phyloP scores from a whole-genome alignment of 2,329 filamentous ascomycete genomes.

The Curvularia verruculosa region DNA sequence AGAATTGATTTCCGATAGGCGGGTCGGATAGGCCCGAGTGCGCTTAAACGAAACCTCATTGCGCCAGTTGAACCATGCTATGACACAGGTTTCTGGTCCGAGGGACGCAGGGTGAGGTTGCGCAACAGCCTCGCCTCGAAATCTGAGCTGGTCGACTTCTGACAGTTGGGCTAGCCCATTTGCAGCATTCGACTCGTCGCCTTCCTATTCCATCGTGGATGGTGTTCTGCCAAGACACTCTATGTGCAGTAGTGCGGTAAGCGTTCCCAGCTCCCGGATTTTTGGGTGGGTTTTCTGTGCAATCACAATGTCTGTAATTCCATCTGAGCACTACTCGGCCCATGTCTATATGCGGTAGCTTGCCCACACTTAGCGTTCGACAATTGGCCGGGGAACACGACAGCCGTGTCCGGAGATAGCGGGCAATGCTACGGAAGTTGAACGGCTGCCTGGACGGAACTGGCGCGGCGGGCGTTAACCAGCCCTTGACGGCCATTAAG shows the following conservation, averaged over 20 bases:
- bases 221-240: conserved; percentile 8
- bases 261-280: conserved; percentile 14
- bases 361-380: not conserved
- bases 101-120: not conserved
- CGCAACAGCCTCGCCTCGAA: not conserved
- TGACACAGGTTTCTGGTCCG: not conserved
- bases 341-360: not conserved
- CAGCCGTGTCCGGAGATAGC: conserved; percentile 8
- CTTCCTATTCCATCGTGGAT: conserved; percentile 11
- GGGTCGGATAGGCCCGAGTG: conserved; percentile 1
- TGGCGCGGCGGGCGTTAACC: not conserved
- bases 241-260: conserved; percentile 6
- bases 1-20: not conserved
- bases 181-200: conserved; percentile 6
- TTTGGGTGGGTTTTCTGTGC: conserved; percentile 8
- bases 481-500: conserved; percentile 6
- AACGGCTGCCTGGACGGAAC: not conserved
- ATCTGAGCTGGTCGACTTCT: not conserved
- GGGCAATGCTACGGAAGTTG: not conserved
- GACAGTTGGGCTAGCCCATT: conserved; percentile 1
- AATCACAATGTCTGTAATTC: conserved; percentile 6
- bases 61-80: not conserved
- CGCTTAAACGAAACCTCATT: not conserved
- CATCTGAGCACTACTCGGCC: conserved; percentile 3
- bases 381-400: conserved; percentile 14